These are phyloP conservation scores for Clarireedia homoeocarpa DNA, from an alignment of 2,329 filamentous ascomycete genomes.

Conservation along the genomic window DNA sequence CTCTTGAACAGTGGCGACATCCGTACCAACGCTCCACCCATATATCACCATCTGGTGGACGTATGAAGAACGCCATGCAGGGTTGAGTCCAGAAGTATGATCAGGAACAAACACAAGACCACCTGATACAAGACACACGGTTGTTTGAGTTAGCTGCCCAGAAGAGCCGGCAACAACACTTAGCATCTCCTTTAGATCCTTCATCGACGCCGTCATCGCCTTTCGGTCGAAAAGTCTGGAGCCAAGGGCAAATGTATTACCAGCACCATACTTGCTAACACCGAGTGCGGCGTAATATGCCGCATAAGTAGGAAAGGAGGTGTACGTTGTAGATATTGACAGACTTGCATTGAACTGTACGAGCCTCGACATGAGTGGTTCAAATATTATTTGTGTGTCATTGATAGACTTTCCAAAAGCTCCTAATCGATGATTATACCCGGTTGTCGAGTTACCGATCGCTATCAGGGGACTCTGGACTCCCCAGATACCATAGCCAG, in stretches of 20 bases:
- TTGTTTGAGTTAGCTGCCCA: conserved; percentile 20
- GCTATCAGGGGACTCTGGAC: conserved; percentile 21
- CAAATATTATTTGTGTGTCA: conserved; percentile 18
- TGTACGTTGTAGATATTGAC: conserved; percentile 12
- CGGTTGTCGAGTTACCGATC: conserved; percentile 22
- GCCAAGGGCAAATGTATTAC: conserved; percentile 17
- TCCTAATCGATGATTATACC: conserved; percentile 27
- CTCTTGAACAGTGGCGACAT: neutral
- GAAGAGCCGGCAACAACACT: conserved; percentile 24
- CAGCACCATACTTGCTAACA: conserved; percentile 18
- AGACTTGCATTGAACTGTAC: conserved; percentile 1
- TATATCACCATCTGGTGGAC: conserved; percentile 16
- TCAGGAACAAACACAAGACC: conserved; percentile 27
- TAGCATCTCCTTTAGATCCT: conserved; percentile 20
- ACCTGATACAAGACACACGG: conserved; percentile 26
- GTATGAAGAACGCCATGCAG: conserved; percentile 24
- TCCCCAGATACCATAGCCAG: conserved; percentile 25
- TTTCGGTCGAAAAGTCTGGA: conserved; percentile 25
- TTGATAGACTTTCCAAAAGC: conserved; percentile 23
- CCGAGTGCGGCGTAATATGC: conserved; percentile 27
- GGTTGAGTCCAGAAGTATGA: conserved; percentile 24
- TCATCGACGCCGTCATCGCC: conserved; percentile 16
- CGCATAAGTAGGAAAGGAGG: conserved; percentile 20
- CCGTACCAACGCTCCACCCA: conserved; percentile 1
- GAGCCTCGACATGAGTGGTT: conserved; percentile 1